These are phyloP conservation scores for Pachysandra terminalis DNA, from an alignment of 164 flowering plant species.

Conservation along the genomic window DNA sequence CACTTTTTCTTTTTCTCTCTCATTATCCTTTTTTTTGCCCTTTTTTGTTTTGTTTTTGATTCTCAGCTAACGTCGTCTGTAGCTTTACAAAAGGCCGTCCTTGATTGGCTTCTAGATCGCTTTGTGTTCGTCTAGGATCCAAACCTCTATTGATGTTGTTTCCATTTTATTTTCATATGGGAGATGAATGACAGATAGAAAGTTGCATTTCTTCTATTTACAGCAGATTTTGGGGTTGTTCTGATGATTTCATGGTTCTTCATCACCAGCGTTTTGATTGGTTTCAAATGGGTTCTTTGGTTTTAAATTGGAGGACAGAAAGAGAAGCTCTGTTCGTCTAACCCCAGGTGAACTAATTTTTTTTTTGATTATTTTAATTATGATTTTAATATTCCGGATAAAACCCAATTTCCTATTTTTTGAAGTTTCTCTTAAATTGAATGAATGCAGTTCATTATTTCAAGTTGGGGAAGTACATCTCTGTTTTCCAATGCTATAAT, in stretches of 20 bases:
- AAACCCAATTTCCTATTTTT: constrained; percentile 1
- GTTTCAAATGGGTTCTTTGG: constrained; percentile 17
- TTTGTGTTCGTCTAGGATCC: constrained; percentile 16
- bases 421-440: background rate
- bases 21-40: no score
- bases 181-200: constrained; percentile 1
- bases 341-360: constrained; percentile 3
- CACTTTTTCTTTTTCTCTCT: no score
- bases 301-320: no score
- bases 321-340: background rate
- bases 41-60: background rate
- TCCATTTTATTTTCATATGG: background rate
- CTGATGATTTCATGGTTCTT: constrained; percentile 1
- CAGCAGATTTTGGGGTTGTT: background rate
- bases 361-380: background rate
- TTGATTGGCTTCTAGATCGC: constrained; percentile 9
- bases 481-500: background rate
- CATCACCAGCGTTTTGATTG: background rate
- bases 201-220: constrained; percentile 6
- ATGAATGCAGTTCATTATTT: background rate
- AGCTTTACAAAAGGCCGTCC: constrained; percentile 24
- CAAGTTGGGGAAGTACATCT: background rate
- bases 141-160: background rate
- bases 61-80: constrained; percentile 13
- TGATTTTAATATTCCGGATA: no score